Evolutionary conservation across 345 rosid genomes (phyloP).

Genomic region (rapeseed (Brassica napus)): Da-Ae NC_063444.1:7916001-7916500

Average conservation of each 20-base stretch:
- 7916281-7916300: conserved; percentile 80
- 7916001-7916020: conserved; percentile 6
- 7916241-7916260: conserved; percentile 60
- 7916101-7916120: neutral
- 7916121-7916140: conserved; percentile 5
- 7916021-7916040: neutral
- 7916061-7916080: neutral
- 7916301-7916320: conserved; percentile 96
- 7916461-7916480: conserved; percentile 54
- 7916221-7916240: conserved; percentile 1
- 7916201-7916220: conserved; percentile 3
- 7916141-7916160: neutral
- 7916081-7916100: conserved; percentile 28
- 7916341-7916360: conserved; percentile 73
- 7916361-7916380: conserved; percentile 65
- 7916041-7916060: conserved; percentile 19
- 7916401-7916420: conserved; percentile 5
- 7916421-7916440: conserved; percentile 9
- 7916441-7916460: neutral
- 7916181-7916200: conserved; percentile 17
- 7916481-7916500: conserved; percentile 55
- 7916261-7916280: conserved; percentile 98
- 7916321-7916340: conserved; percentile 86
- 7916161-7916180: neutral
- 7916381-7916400: conserved; percentile 26